Conservation (phyloP, 805 yeast genomes). For the Clavispora phyllophila region DNA sequence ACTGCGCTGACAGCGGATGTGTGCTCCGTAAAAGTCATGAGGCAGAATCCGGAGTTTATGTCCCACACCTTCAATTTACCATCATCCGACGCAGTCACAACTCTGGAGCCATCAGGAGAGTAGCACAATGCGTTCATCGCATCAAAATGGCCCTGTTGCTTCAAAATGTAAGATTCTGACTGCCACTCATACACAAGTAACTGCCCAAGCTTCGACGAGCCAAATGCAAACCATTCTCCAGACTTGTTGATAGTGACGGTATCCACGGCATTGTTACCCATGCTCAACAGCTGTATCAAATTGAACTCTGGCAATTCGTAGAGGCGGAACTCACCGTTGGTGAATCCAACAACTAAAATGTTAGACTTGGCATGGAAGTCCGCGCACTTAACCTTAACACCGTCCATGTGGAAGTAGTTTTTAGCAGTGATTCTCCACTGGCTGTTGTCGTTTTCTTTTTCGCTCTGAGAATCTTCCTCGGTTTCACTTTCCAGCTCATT, state of each 20-base stretch:
- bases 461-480: constrained; percentile 13
- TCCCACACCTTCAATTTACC: constrained; percentile 98
- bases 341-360: constrained; percentile 81
- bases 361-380: constrained; percentile 73
- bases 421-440: constrained; percentile 79
- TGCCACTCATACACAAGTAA: constrained; percentile 97
- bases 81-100: constrained; percentile 93
- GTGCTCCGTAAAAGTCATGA: constrained; percentile 89
- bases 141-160: constrained; percentile 97
- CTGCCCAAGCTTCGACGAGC: constrained; percentile 89
- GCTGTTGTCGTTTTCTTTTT: constrained; percentile 24
- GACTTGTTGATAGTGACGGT: constrained; percentile 72
- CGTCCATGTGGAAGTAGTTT: constrained; percentile 67
- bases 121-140: constrained; percentile 77
- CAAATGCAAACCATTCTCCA: constrained; percentile 98
- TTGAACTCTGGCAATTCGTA: constrained; percentile 82
- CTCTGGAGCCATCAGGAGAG: constrained; percentile 90
- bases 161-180: constrained; percentile 88
- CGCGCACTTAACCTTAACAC: constrained; percentile 65
- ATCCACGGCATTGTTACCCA: constrained; percentile 88
- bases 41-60: constrained; percentile 83
- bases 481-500: constrained; percentile 27
- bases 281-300: constrained; percentile 77
- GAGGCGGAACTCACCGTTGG: constrained; percentile 83
- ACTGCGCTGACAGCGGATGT: constrained; percentile 83